Evolutionary conservation across 75 land plant genomes (phyloP).

Genomic region (Azolla pinnata): DNA sequence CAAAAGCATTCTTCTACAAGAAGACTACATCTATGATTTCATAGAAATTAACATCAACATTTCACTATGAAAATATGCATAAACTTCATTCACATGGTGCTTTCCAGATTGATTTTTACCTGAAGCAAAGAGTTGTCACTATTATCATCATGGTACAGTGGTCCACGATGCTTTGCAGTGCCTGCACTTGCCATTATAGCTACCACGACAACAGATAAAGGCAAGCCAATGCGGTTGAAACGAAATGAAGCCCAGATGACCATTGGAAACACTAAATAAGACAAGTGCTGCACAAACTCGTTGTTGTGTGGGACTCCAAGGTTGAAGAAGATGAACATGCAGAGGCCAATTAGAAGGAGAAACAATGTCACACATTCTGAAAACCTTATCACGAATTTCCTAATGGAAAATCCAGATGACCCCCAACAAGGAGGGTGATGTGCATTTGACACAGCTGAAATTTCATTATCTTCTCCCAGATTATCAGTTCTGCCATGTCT

Average conservation of each 20-base stretch:
- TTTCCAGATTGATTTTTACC: conserved; percentile 3
- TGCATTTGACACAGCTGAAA: too few species aligned
- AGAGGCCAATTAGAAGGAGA: conserved; percentile 27
- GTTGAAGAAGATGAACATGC: conserved; percentile 36
- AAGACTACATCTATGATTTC: neutral
- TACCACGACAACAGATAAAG: conserved; percentile 39
- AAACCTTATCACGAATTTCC: conserved; percentile 16
- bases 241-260: conserved; percentile 46
- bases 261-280: conserved; percentile 36
- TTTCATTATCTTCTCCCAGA: neutral
- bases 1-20: too few species aligned
- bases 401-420: conserved; percentile 9
- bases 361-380: conserved; percentile 31
- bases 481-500: neutral
- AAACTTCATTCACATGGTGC: too few species aligned
- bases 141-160: conserved; percentile 10
- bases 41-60: too few species aligned
- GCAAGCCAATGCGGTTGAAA: conserved; percentile 36
- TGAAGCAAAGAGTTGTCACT: conserved; percentile 7
- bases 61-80: too few species aligned
- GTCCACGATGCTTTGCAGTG: conserved; percentile 35
- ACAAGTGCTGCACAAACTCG: conserved; percentile 26
- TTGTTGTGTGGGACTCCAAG: conserved; percentile 12
- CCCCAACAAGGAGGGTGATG: too few species aligned
- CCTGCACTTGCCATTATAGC: conserved; percentile 39